phyloP scores from a whole-genome alignment of 140 eudicot genomes.

The Stevia rebaudiana region DNA sequence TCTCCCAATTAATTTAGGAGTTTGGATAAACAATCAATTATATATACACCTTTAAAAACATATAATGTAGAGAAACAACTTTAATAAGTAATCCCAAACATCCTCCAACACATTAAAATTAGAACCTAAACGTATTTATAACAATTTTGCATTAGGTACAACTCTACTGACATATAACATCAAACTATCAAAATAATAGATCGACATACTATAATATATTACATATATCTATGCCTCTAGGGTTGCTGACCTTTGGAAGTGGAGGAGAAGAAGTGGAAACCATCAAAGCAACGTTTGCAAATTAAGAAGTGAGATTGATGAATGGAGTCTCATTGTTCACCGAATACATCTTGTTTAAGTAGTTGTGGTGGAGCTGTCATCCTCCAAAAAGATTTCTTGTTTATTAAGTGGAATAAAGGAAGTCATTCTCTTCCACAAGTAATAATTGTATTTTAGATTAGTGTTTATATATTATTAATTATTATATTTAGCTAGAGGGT shows the following conservation, averaged over 20 bases:
- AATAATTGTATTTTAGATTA: constrained; percentile 5
- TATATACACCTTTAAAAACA: too few species aligned
- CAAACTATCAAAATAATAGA: not conserved
- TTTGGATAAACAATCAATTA: too few species aligned
- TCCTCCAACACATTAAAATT: not conserved
- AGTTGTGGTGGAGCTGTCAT: constrained; percentile 46
- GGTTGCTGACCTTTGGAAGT: constrained; percentile 50
- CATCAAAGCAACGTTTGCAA: constrained; percentile 33
- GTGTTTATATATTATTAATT: not conserved
- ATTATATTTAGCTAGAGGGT: not conserved
- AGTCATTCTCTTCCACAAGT: constrained; percentile 18
- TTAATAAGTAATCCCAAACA: too few species aligned
- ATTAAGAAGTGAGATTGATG: constrained; percentile 21
- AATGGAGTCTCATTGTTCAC: constrained; percentile 17
- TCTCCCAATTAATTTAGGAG: too few species aligned
- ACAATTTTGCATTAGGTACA: not conserved
- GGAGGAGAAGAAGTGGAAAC: constrained; percentile 62
- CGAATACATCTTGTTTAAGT: constrained; percentile 26
- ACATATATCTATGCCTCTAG: not conserved
- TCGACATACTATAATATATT: not conserved
- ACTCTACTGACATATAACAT: not conserved
- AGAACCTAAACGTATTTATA: not conserved
- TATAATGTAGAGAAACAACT: too few species aligned
- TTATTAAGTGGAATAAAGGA: constrained; percentile 24
- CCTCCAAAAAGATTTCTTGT: constrained; percentile 18